These are phyloP conservation scores for Cyclotella kingstonii DNA, from an alignment of 108 stramenopile species.

Conservation along the genomic window DNA sequence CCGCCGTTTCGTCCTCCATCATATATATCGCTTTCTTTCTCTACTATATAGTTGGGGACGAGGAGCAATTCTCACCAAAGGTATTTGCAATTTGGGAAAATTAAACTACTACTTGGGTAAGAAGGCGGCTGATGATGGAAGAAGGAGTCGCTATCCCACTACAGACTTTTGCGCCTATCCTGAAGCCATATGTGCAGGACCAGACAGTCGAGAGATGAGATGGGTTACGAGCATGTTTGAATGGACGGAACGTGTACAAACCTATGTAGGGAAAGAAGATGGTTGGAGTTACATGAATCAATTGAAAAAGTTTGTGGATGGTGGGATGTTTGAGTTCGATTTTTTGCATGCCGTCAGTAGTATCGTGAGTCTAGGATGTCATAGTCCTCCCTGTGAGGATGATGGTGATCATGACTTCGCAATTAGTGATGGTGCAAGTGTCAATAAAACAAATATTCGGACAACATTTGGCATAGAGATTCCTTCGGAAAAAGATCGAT, in stretches of 20 bases:
- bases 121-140: conserved; percentile 15
- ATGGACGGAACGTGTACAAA: conserved; percentile 47
- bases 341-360: conserved; percentile 24
- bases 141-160: conserved; percentile 20
- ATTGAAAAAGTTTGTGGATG: conserved; percentile 39
- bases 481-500: conserved; percentile 12
- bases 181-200: conserved; percentile 33
- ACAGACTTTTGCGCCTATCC: conserved; percentile 32
- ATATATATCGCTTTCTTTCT: background rate
- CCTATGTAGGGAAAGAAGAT: conserved; percentile 24
- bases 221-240: conserved; percentile 41
- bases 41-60: conserved; percentile 51
- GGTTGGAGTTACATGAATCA: conserved; percentile 39
- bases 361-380: conserved; percentile 32
- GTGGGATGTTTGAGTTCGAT: conserved; percentile 23
- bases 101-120: conserved; percentile 47
- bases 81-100: conserved; percentile 50
- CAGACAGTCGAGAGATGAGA: conserved; percentile 27
- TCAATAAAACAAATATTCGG: too few relatives aligned
- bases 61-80: conserved; percentile 45
- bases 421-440: too few relatives aligned
- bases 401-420: conserved; percentile 17
- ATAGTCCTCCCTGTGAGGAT: conserved; percentile 32
- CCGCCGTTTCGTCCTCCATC: background rate
- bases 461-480: conserved; percentile 5